These are phyloP conservation scores for Dittrichia graveolens DNA, from an alignment of 129 eudicot genomes.

Conservation along the genomic window DNA sequence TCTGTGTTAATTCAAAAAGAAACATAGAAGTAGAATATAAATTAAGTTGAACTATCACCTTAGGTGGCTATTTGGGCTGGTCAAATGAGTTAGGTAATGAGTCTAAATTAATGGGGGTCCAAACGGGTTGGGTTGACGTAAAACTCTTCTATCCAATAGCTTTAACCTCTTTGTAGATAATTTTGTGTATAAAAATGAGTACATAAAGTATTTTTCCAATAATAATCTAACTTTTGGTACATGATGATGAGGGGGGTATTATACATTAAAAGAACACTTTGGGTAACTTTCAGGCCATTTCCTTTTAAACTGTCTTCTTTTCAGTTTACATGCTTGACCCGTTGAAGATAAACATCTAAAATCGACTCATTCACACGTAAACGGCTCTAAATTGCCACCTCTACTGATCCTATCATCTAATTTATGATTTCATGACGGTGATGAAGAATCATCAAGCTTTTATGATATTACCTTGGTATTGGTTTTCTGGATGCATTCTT, in stretches of 20 bases:
- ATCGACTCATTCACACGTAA: slow-evolving; percentile 4
- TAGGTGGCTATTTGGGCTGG: not conserved
- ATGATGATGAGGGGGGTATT: not conserved
- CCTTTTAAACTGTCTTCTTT: not conserved
- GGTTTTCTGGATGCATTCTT: slow-evolving; percentile 64
- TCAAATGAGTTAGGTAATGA: not conserved
- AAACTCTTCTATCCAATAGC: not conserved
- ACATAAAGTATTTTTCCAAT: not conserved
- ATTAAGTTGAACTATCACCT: not conserved
- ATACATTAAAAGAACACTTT: not conserved
- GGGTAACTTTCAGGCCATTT: slow-evolving; percentile 12
- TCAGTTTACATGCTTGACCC: not conserved
- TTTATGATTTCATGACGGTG: slow-evolving; percentile 11
- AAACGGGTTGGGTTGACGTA: not conserved
- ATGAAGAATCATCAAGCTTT: slow-evolving; percentile 14
- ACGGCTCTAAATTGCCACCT: not conserved
- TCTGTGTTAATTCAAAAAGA: slow-evolving; percentile 43
- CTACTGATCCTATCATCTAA: slow-evolving; percentile 7
- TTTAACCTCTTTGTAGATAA: not conserved
- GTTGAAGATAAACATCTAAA: not conserved
- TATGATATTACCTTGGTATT: slow-evolving; percentile 60
- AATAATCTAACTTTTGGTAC: not conserved
- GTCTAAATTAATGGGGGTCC: not conserved
- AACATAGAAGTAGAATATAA: slow-evolving; percentile 6
- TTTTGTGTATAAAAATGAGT: not conserved